These are phyloP conservation scores for Quercus glauca DNA, from an alignment of 306 rosid species.

Conservation along the genomic window DNA sequence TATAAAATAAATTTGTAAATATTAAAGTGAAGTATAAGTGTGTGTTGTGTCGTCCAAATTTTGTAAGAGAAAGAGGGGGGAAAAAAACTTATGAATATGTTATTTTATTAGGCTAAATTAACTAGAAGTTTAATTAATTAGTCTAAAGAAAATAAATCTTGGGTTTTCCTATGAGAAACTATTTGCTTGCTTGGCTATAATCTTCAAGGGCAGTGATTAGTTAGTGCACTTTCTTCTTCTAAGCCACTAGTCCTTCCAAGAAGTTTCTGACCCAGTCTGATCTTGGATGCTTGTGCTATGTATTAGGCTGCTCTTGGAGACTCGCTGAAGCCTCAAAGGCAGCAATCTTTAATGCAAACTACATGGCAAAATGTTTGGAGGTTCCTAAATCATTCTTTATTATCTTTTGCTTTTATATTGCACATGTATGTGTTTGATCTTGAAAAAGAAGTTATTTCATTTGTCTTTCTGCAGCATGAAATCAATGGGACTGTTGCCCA, in stretches of 20 bases:
- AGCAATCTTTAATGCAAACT: constrained; percentile 92
- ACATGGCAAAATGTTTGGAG: constrained; percentile 97
- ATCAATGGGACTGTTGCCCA: constrained; percentile 86
- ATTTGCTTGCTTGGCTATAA: too few species aligned
- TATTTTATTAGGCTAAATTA: too few species aligned
- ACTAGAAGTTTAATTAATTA: too few species aligned
- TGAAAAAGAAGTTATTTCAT: neutral
- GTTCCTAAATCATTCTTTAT: constrained; percentile 31
- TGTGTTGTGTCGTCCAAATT: too few species aligned
- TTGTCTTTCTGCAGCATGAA: constrained; percentile 35
- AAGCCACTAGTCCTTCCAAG: constrained; percentile 20
- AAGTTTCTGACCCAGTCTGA: neutral
- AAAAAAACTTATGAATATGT: too few species aligned
- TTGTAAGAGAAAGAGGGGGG: too few species aligned
- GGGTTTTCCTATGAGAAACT: too few species aligned
- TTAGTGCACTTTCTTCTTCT: too few species aligned
- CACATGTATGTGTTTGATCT: neutral
- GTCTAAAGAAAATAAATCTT: too few species aligned
- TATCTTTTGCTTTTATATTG: neutral
- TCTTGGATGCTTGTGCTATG: neutral
- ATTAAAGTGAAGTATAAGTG: too few species aligned
- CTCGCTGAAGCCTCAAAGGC: constrained; percentile 87
- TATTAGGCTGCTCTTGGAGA: constrained; percentile 29
- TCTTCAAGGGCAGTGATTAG: too few species aligned
- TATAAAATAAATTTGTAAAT: too few species aligned